phyloP scores from a whole-genome alignment of 2,329 filamentous ascomycete genomes.

The Diaporthe ampelina region DNA sequence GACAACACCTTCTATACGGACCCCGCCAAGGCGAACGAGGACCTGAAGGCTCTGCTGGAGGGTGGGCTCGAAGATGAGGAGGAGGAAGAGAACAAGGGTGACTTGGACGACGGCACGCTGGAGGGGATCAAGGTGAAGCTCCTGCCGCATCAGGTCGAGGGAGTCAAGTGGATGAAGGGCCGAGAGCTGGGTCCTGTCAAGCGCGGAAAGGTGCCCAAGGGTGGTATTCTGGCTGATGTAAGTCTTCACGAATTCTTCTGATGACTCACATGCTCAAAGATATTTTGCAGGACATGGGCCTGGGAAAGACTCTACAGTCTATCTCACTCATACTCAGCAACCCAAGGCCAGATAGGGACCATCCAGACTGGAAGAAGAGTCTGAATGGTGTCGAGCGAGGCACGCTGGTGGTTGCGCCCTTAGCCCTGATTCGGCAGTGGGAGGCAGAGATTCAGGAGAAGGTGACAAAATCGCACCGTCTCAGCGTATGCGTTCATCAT shows the following conservation, averaged over 20 bases:
- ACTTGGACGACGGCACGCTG: conserved; percentile 66
- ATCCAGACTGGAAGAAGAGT: conserved; percentile 76
- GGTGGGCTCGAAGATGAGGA: conserved; percentile 83
- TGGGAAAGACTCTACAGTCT: conserved; percentile 96
- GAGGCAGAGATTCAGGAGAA: conserved; percentile 92
- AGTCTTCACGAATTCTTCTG: not conserved
- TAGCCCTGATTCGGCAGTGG: conserved; percentile 98
- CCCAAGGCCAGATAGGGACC: conserved; percentile 74
- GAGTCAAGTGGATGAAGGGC: conserved; percentile 94
- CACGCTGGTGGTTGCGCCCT: conserved; percentile 91
- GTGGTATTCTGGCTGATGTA: conserved; percentile 89
- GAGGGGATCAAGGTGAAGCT: conserved; percentile 90
- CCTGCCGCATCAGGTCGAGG: conserved; percentile 93
- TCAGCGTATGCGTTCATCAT: conserved; percentile 92
- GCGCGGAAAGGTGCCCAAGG: conserved; percentile 85
- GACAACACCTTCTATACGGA: conserved; percentile 76
- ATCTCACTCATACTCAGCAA: conserved; percentile 91
- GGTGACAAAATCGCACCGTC: conserved; percentile 75
- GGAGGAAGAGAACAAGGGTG: conserved; percentile 57
- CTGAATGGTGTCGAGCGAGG: conserved; percentile 78
- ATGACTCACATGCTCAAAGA: not conserved
- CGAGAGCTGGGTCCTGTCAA: conserved; percentile 91
- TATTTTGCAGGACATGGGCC: conserved; percentile 80
- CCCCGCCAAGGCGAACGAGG: conserved; percentile 78
- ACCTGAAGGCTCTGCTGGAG: conserved; percentile 86